Evolutionary conservation across 140 eudicot species (phyloP).

Genomic region (Oenanthe javanica): DNA sequence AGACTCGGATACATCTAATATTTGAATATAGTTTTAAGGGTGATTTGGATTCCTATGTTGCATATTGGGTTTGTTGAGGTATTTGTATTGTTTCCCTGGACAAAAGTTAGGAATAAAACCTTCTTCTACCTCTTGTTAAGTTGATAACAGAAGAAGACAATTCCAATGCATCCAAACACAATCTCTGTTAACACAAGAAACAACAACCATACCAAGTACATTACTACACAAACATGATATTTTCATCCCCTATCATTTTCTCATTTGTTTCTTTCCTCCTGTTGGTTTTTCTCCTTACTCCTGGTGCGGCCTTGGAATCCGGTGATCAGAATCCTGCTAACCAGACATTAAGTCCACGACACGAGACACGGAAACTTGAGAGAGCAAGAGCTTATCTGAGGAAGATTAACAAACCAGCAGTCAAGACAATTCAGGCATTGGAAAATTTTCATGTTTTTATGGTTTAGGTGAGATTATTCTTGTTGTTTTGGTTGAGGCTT

Average conservation of each 20-base stretch:
- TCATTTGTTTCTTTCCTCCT: constrained; percentile 51
- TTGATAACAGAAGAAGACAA: constrained; percentile 52
- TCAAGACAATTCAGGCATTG: constrained; percentile 53
- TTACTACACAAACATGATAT: constrained; percentile 33
- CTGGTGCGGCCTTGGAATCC: background rate
- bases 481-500: background rate
- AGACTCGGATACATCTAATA: background rate
- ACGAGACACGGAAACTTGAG: constrained; percentile 44
- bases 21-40: background rate
- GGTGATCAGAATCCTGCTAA: background rate
- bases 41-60: constrained; percentile 23
- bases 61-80: constrained; percentile 30
- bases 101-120: constrained; percentile 63
- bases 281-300: constrained; percentile 32
- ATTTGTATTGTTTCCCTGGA: constrained; percentile 34
- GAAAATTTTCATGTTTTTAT: background rate
- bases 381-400: constrained; percentile 56
- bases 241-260: constrained; percentile 36
- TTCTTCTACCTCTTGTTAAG: constrained; percentile 27
- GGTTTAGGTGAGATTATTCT: background rate
- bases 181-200: constrained; percentile 30
- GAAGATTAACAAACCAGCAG: constrained; percentile 83
- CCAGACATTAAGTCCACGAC: constrained; percentile 6
- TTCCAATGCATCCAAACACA: constrained; percentile 49
- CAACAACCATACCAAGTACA: constrained; percentile 29